A percentile compares a stretch with the other conserved stretches of the same genome.
phyloP scores from a whole-genome alignment of 2,329 filamentous ascomycete species.

The Paecilomyces dactylethromorphus region DNA sequence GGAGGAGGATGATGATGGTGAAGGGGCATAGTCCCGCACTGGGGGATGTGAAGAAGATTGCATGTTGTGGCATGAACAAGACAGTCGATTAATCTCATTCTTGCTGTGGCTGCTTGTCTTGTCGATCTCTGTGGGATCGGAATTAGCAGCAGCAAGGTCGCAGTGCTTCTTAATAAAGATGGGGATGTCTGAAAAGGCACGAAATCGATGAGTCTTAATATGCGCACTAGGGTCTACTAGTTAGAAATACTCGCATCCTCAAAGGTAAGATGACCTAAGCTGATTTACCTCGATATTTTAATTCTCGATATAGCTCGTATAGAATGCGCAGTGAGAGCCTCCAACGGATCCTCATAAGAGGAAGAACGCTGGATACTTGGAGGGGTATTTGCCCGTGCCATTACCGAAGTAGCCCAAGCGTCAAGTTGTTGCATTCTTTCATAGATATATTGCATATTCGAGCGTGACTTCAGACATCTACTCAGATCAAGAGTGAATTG shows the following conservation, averaged over 20 bases:
- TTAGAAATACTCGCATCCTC: slow-evolving; percentile 3
- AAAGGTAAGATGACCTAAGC: background rate
- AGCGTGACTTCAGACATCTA: slow-evolving; percentile 28
- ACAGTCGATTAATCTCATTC: slow-evolving; percentile 19
- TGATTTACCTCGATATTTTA: slow-evolving; percentile 35
- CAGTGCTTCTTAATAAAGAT: slow-evolving; percentile 41
- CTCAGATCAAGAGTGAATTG: slow-evolving; percentile 37
- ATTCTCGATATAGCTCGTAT: slow-evolving; percentile 37
- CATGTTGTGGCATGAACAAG: slow-evolving; percentile 26
- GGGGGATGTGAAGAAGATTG: slow-evolving; percentile 21
- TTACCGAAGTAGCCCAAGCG: slow-evolving; percentile 29
- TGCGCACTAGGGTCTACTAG: slow-evolving; percentile 26
- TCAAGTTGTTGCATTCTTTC: slow-evolving; percentile 38
- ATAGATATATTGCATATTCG: slow-evolving; percentile 30
- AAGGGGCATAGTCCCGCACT: slow-evolving; percentile 25
- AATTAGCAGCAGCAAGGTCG: slow-evolving; percentile 31
- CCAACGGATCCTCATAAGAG: slow-evolving; percentile 20
- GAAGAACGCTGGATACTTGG: slow-evolving; percentile 15
- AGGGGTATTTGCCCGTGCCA: slow-evolving; percentile 28
- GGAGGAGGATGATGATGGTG: slow-evolving; percentile 24
- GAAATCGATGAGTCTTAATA: slow-evolving; percentile 41
- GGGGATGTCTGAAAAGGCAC: slow-evolving; percentile 40
- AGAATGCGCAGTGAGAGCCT: slow-evolving; percentile 31
- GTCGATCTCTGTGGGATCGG: slow-evolving; percentile 5
- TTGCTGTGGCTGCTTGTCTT: slow-evolving; percentile 9